Evolutionary conservation across 2,329 filamentous ascomycete species (phyloP).

Genomic region (Rhynchosporium graminicola): DNA sequence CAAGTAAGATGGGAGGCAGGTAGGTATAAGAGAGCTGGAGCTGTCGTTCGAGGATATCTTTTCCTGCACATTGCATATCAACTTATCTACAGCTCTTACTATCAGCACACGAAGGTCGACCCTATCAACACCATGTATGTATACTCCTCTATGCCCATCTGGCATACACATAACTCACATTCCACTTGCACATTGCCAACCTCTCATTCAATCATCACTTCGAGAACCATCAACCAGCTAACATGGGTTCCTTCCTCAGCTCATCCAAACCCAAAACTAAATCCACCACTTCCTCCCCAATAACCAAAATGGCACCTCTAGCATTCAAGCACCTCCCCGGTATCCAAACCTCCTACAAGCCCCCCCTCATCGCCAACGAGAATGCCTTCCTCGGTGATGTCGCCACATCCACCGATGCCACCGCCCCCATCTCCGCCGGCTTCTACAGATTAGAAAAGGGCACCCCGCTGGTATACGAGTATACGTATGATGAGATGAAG

Average conservation of each 20-base stretch:
- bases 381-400: slow-evolving; percentile 64
- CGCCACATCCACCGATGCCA: slow-evolving; percentile 47
- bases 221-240: slow-evolving; percentile 21
- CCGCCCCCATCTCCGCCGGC: slow-evolving; percentile 57
- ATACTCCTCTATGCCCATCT: slow-evolving; percentile 16
- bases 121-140: slow-evolving; percentile 25
- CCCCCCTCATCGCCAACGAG: slow-evolving; percentile 62
- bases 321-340: slow-evolving; percentile 49
- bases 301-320: slow-evolving; percentile 28
- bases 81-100: slow-evolving; percentile 21
- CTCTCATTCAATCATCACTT: neutral
- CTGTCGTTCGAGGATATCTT: slow-evolving; percentile 24
- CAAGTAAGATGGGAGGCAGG: neutral
- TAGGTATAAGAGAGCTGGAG: slow-evolving; percentile 20
- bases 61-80: slow-evolving; percentile 25
- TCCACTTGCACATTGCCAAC: neutral
- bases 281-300: slow-evolving; percentile 14
- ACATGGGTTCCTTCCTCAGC: slow-evolving; percentile 40
- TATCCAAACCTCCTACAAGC: slow-evolving; percentile 58
- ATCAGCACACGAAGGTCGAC: slow-evolving; percentile 19
- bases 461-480: slow-evolving; percentile 62
- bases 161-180: too few relatives aligned
- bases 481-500: slow-evolving; percentile 68
- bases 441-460: slow-evolving; percentile 65
- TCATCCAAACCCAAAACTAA: slow-evolving; percentile 33